phyloP scores from a whole-genome alignment of 2,329 filamentous ascomycete genomes.

The Neoscytalidium dimidiatum region DNA sequence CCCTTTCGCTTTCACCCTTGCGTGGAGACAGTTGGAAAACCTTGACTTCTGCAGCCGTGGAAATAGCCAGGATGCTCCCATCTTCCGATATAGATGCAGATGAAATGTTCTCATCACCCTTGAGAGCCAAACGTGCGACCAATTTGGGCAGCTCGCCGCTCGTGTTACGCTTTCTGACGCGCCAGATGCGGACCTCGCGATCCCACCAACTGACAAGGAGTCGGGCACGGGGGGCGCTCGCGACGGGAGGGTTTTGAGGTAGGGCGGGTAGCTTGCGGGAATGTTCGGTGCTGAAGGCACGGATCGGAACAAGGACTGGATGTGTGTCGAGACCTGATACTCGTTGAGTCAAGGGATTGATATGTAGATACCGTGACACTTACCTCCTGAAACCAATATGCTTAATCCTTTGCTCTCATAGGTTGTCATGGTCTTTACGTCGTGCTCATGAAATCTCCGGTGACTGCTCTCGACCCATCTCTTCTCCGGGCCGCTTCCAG shows the following conservation, averaged over 20 bases:
- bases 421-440: constrained; percentile 90
- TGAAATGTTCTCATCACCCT: constrained; percentile 77
- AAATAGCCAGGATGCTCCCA: constrained; percentile 73
- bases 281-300: constrained; percentile 74
- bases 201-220: constrained; percentile 93
- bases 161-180: constrained; percentile 52
- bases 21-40: constrained; percentile 68
- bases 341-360: constrained; percentile 30
- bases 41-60: constrained; percentile 74
- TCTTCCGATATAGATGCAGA: constrained; percentile 71
- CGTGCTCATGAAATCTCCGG: constrained; percentile 84
- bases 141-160: constrained; percentile 46
- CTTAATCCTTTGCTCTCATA: constrained; percentile 85
- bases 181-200: constrained; percentile 82
- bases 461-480: constrained; percentile 85
- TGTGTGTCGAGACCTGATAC: constrained; percentile 76
- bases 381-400: constrained; percentile 88
- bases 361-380: constrained; percentile 30
- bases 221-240: constrained; percentile 71
- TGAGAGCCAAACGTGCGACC: constrained; percentile 41
- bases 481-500: constrained; percentile 33
- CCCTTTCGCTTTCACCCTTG: constrained; percentile 55
- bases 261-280: constrained; percentile 81
- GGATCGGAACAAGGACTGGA: constrained; percentile 79
- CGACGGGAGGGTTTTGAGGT: constrained; percentile 73